Evolutionary conservation across 768 basidiomycete genomes (phyloP).

Genomic region (Boletellus ananas): DNA sequence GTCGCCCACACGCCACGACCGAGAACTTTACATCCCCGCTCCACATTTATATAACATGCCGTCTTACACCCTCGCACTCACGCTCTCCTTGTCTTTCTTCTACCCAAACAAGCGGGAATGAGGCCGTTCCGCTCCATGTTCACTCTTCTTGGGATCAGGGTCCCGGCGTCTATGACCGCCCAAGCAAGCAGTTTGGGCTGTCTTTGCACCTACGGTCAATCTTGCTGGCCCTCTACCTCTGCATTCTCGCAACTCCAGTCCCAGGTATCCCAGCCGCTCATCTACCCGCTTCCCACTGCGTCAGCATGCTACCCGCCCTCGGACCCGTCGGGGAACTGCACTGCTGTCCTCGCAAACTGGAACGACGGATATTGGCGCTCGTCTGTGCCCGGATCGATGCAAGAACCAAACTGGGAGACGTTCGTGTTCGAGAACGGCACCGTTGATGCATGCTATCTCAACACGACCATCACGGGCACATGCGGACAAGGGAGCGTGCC

Average conservation of each 20-base stretch:
- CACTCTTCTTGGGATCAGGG: too few relatives aligned
- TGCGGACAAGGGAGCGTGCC: slow-evolving; percentile 22
- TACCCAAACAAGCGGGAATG: too few relatives aligned
- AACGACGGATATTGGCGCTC: slow-evolving; percentile 39
- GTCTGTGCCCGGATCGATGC: slow-evolving; percentile 38
- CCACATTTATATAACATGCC: too few relatives aligned
- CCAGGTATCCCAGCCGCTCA: slow-evolving; percentile 42
- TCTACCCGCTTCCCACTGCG: slow-evolving; percentile 40
- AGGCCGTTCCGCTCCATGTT: too few relatives aligned
- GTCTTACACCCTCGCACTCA: too few relatives aligned
- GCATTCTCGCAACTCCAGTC: slow-evolving; percentile 33
- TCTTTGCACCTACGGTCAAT: slow-evolving; percentile 35
- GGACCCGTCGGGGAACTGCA: slow-evolving; percentile 38
- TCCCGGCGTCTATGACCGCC: not conserved
- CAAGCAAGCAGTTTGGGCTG: slow-evolving; percentile 15
- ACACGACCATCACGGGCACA: slow-evolving; percentile 23
- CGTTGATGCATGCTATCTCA: slow-evolving; percentile 36
- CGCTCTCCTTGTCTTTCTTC: too few relatives aligned
- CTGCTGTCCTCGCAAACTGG: slow-evolving; percentile 26
- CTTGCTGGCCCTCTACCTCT: slow-evolving; percentile 41
- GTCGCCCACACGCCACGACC: too few relatives aligned
- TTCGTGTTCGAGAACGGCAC: slow-evolving; percentile 42
- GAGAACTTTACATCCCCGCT: too few relatives aligned
- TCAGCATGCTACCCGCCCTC: slow-evolving; percentile 39
- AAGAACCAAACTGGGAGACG: slow-evolving; percentile 31